These are phyloP conservation scores for Usnea hakonensis DNA, from an alignment of 495 filamentous ascomycete species.

Conservation along the genomic window DNA sequence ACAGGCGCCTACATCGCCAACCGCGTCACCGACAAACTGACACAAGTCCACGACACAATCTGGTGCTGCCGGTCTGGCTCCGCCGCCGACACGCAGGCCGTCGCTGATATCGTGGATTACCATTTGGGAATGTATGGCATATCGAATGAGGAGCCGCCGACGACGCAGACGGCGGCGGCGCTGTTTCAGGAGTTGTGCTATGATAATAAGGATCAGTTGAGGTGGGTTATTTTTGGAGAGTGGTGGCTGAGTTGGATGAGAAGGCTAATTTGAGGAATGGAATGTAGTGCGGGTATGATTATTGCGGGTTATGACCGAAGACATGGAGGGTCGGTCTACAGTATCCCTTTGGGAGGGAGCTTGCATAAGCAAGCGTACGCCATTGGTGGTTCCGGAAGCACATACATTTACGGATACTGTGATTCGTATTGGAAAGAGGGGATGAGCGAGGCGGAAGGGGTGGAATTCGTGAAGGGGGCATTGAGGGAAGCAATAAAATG, in stretches of 20 bases:
- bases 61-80: constrained; percentile 99
- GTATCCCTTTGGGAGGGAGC: constrained; percentile 92
- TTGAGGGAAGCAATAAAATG: constrained; percentile 94
- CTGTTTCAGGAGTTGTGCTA: constrained; percentile 98
- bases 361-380: constrained; percentile 95
- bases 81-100: constrained; percentile 93
- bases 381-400: constrained; percentile 94
- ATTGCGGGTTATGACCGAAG: constrained; percentile 92
- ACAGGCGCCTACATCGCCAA: constrained; percentile 98
- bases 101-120: constrained; percentile 96
- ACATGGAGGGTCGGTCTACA: constrained; percentile 93
- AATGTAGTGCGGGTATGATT: constrained; percentile 80
- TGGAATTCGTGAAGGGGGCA: constrained; percentile 84
- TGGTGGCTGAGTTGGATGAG: not conserved
- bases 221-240: constrained; percentile 43
- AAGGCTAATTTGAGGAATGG: not conserved
- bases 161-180: constrained; percentile 85
- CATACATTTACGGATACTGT: constrained; percentile 98
- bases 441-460: constrained; percentile 91
- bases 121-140: constrained; percentile 89
- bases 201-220: constrained; percentile 86
- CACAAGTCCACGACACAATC: constrained; percentile 95
- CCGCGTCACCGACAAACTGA: constrained; percentile 97
- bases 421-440: constrained; percentile 92
- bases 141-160: constrained; percentile 77